A percentile compares a stretch with the other conserved stretches of the same genome.
Evolutionary conservation across 495 filamentous ascomycete species (phyloP).

Genomic region (Penicillium pancosmium): DNA sequence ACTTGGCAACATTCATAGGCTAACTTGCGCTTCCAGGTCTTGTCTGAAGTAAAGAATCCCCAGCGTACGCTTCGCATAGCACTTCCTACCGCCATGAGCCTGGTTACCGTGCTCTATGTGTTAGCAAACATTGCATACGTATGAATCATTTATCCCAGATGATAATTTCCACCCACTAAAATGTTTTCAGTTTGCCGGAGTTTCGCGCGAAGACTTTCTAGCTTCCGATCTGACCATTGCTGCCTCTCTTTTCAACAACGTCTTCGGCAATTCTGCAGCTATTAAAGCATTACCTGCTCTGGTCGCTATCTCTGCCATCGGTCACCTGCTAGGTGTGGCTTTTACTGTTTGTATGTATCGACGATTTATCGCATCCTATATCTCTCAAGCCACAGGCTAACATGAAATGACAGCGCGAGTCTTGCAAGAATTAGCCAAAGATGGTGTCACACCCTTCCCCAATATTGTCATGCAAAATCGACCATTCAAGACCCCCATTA

Average conservation of each 20-base stretch:
- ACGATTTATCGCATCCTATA: neutral
- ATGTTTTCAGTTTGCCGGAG: conserved; percentile 24
- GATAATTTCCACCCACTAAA: neutral
- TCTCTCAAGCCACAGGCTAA: neutral
- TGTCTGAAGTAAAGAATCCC: conserved; percentile 72
- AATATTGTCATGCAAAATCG: conserved; percentile 60
- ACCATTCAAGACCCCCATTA: conserved; percentile 66
- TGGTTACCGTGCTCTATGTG: conserved; percentile 62
- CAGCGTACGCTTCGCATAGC: conserved; percentile 65
- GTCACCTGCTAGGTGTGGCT: conserved; percentile 65
- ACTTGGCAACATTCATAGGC: neutral
- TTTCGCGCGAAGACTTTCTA: conserved; percentile 30
- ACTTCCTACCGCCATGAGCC: conserved; percentile 57
- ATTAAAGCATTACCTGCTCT: conserved; percentile 39
- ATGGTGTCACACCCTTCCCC: conserved; percentile 68
- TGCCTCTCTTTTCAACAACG: conserved; percentile 30
- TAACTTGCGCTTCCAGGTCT: conserved; percentile 50
- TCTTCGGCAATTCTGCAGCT: conserved; percentile 32
- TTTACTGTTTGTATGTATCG: conserved; percentile 28
- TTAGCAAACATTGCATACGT: conserved; percentile 68
- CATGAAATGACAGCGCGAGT: conserved; percentile 52
- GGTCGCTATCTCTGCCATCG: conserved; percentile 64
- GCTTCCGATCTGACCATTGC: conserved; percentile 31
- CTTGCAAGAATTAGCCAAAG: conserved; percentile 66
- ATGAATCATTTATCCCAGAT: neutral